Base-by-base conservation (phyloP, 1,284 basidiomycete genomes). In the Microbotryum intermedium region DNA sequence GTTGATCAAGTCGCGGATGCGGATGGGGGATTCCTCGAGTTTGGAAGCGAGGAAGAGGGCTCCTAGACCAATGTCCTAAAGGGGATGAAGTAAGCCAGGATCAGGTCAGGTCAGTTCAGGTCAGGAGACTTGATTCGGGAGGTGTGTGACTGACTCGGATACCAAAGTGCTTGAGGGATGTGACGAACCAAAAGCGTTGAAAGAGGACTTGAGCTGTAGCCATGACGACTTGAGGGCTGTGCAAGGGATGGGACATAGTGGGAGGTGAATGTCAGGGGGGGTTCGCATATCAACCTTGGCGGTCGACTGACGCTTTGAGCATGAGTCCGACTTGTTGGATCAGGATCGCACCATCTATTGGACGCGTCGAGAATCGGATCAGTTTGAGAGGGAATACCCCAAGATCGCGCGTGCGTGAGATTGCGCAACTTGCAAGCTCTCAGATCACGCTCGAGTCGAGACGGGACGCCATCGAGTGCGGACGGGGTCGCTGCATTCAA, bases 101-200 rank as follows among this genome's bases (percentile, higher is more conserved):
- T 20, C 20, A 26, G 50, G 4, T 21, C 34, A 39, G 34, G 34
- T 39, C 13, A 39, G 0, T 3, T 11, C 8, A n/a, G 26, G 20
- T 11, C 25, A 2, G 3, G 34, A 11, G 18, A 6, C 6, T 13
- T 18, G 23, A 11, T 48, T 42, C 10, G 26, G 54, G 20, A 43
- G 26, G 28, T 2, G n/a, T 16, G 46, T 47, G 45, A 79, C 84
- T 75, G 70, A 94, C 92, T 67, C 84, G 86, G 60, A 95, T 85
- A 28, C 89, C 85, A 74, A 94, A 99, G 62, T 91, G 87, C 71
- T 87, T 86, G 83, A 98, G 84, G 4, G 92, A 95, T 6, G 88
- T 86, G 20, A 95, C 90, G 76, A 84, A 97, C 88, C 87, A 98
- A 79, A 98, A 99, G 30, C 94, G 81, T 67, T 98, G 94, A 73